A percentile compares a stretch with the other conserved stretches of the same genome.
Evolutionary conservation across 140 eudicot species (phyloP).

Genomic region (Cichorium intybus): DNA sequence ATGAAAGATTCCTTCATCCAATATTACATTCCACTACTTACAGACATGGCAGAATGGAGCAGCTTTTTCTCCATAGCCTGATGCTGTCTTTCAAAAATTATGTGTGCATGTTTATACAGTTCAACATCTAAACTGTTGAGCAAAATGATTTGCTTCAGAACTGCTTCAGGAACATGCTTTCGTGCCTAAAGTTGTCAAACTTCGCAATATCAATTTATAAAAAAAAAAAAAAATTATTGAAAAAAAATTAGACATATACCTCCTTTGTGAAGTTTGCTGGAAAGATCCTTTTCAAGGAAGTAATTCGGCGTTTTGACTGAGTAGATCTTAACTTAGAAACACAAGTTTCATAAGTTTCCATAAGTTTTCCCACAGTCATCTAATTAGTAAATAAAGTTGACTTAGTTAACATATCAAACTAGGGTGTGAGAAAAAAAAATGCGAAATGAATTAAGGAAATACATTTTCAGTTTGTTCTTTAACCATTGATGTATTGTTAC

Average conservation of each 20-base stretch:
- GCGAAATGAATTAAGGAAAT: slow-evolving; percentile 4
- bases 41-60: slow-evolving; percentile 25
- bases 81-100: slow-evolving; percentile 50
- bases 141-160: slow-evolving; percentile 58
- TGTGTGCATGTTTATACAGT: slow-evolving; percentile 74
- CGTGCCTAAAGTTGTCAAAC: slow-evolving; percentile 48
- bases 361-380: slow-evolving; percentile 60
- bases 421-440: background rate
- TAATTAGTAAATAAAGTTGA: slow-evolving; percentile 13
- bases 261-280: slow-evolving; percentile 89
- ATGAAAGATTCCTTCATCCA: background rate
- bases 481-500: slow-evolving; percentile 23
- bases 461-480: slow-evolving; percentile 42
- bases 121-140: slow-evolving; percentile 77
- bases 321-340: slow-evolving; percentile 53
- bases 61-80: slow-evolving; percentile 38
- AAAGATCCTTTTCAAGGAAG: slow-evolving; percentile 50
- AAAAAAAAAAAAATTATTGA: background rate
- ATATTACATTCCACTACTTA: slow-evolving; percentile 4
- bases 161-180: slow-evolving; percentile 46
- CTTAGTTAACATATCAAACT: slow-evolving; percentile 11
- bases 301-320: slow-evolving; percentile 53
- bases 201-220: background rate
- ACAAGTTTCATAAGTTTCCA: slow-evolving; percentile 63
- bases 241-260: slow-evolving; percentile 38